These are phyloP conservation scores for Hypoxylon sp. DNA, from an alignment of 2,329 filamentous ascomycete species.

Conservation along the genomic window DNA sequence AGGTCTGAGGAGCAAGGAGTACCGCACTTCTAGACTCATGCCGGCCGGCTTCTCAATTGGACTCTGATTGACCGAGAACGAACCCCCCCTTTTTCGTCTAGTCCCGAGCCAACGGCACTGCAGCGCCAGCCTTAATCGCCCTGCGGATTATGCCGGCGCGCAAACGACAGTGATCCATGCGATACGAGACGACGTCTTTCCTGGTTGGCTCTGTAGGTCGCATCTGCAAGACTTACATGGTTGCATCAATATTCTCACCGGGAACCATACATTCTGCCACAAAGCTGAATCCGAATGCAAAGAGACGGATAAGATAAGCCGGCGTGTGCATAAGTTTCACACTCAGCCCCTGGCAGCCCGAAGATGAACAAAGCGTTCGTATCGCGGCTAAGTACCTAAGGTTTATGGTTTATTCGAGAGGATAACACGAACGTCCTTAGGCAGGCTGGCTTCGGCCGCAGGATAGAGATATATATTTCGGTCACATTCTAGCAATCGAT, in stretches of 20 bases:
- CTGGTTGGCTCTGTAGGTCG: slow-evolving; percentile 1
- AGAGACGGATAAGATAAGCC: no score
- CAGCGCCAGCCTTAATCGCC: slow-evolving; percentile 7
- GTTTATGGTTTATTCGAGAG: no score
- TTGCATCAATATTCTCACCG: neutral
- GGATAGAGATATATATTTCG: no score
- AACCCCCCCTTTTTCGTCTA: neutral
- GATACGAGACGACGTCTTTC: neutral
- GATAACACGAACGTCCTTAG: no score
- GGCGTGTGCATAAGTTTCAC: no score
- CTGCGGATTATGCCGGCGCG: slow-evolving; percentile 21
- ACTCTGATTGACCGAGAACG: neutral
- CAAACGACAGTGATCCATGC: neutral
- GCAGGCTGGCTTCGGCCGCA: no score
- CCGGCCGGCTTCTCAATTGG: neutral
- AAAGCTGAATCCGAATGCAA: no score
- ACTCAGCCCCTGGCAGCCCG: no score
- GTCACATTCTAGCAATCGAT: neutral
- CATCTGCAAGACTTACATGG: slow-evolving; percentile 1
- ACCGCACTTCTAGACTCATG: neutral
- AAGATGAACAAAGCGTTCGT: no score
- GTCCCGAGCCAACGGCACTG: slow-evolving; percentile 4
- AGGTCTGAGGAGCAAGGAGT: no score
- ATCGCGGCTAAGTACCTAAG: no score
- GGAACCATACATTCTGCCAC: neutral